Evolutionary conservation across 352 stramenopile species (phyloP).

Genomic region (Pythium phragmitis): DNA sequence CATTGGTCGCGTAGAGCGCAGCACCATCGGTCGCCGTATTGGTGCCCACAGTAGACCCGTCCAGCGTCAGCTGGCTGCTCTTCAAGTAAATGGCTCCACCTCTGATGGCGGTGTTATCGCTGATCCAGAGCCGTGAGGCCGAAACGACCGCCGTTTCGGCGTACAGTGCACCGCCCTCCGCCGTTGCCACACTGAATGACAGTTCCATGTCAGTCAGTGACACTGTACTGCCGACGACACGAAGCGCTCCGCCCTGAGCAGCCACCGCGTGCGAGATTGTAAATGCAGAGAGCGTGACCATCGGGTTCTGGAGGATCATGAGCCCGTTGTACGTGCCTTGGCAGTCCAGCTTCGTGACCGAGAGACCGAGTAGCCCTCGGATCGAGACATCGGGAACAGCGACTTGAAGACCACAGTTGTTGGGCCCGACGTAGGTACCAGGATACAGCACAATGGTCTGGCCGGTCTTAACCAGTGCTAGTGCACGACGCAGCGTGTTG

Average conservation of each 20-base stretch:
- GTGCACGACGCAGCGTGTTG: conserved; percentile 39
- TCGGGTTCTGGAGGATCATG: conserved; percentile 20
- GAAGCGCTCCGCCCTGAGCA: conserved; percentile 31
- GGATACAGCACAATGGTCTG: conserved; percentile 58
- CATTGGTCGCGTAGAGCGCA: conserved; percentile 13
- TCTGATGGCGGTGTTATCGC: background rate
- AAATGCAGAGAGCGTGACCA: conserved; percentile 29
- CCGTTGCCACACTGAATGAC: conserved; percentile 7
- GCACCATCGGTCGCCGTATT: conserved; percentile 14
- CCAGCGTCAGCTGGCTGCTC: conserved; percentile 2
- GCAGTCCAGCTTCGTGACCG: conserved; percentile 46
- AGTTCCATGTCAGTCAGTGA: conserved; percentile 13
- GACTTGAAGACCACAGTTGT: conserved; percentile 45
- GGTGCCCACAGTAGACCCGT: background rate
- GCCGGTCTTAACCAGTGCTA: conserved; percentile 30
- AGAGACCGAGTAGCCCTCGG: conserved; percentile 37
- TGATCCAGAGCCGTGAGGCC: conserved; percentile 8
- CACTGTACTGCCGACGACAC: conserved; percentile 20
- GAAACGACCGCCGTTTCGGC: conserved; percentile 30
- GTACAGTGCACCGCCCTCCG: conserved; percentile 38
- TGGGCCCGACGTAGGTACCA: conserved; percentile 31
- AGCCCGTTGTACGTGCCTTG: conserved; percentile 24
- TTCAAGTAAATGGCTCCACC: conserved; percentile 22
- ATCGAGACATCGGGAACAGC: conserved; percentile 31
- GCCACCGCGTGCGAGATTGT: conserved; percentile 27